Evolutionary conservation across 129 eudicot genomes (phyloP), one percentile per base, ranked within the genome.

Genomic region (Flaveria robusta): DNA sequence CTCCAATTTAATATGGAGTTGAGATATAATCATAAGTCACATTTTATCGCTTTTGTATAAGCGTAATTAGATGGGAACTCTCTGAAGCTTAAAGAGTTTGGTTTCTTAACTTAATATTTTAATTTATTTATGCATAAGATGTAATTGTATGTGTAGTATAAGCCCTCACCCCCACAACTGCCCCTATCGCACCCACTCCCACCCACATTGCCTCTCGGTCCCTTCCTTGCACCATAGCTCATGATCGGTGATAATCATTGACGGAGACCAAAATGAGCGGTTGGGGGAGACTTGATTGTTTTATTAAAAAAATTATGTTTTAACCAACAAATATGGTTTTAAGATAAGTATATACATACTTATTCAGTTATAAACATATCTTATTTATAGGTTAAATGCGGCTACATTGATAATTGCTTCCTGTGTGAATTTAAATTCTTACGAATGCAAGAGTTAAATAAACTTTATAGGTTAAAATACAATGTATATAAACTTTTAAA

Each of bases 121-220:
- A 52, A 18, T 52, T 51, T 51, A 14, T n/a, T 16, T 52, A 16
- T 54, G 26, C 10, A 47, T 47, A 68, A 45, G 12, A n/a, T 13
- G 26, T 12, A 15, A 45, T 7, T 16, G 23, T 24, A 29, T 9
- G 31, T 46, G 41, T 16, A 9, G 14, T 43, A 10, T 52, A 7
- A 31, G 16, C 29, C 76, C 64, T 55, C 60, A 70, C 75, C 75
- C 75, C 50, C 58, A 9, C 26, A 47, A 70, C 13, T 68, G 72
- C 54, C 23, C 37, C 24, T 7, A 9, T 5, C 29, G 8, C 46
- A 50, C 66, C 81, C 68, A 54, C 81, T 43, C 29, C 59, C 69
- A 55, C 62, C 62, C 62, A 54, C 62, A 54, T 41, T 45, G 43
- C n/a, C n/a, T n/a, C n/a, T n/a, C n/a, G n/a, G n/a, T n/a, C 49